Percentiles rank a stretch among this genome's conserved stretches.
Evolutionary conservation across 352 stramenopile species (phyloP).

Genomic region (Pythium insidiosum): DNA sequence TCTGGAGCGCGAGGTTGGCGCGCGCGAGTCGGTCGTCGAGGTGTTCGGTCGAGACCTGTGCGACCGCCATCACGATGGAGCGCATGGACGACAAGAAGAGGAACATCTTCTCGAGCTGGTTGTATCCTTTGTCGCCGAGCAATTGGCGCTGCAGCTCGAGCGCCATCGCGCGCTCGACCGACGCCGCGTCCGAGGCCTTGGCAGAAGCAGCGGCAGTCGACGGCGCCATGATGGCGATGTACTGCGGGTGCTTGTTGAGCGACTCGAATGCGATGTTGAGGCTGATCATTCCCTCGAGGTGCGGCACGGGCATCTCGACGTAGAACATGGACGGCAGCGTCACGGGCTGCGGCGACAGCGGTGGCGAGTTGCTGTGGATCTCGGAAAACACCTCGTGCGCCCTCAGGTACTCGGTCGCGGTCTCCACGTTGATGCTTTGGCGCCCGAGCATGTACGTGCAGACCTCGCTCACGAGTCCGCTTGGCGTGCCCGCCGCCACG

Average conservation of each 20-base stretch:
- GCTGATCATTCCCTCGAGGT: conserved; percentile 59
- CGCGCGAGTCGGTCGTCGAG: conserved; percentile 21
- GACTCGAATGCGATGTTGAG: conserved; percentile 81
- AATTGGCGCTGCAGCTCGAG: conserved; percentile 61
- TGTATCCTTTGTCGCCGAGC: conserved; percentile 83
- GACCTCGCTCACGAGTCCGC: conserved; percentile 74
- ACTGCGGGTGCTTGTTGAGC: conserved; percentile 69
- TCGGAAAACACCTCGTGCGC: conserved; percentile 73
- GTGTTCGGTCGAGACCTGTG: conserved; percentile 1
- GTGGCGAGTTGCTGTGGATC: conserved; percentile 42
- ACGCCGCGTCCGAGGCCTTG: no score
- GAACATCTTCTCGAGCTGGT: conserved; percentile 84
- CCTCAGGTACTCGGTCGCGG: conserved; percentile 76
- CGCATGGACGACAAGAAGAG: conserved; percentile 74
- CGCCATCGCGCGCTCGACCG: conserved; percentile 19
- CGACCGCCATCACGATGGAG: conserved; percentile 51
- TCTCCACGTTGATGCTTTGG: conserved; percentile 77
- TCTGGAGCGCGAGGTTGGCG: conserved; percentile 70
- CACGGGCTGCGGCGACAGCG: conserved; percentile 22
- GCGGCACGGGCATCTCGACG: conserved; percentile 68
- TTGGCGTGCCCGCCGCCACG: conserved; percentile 65
- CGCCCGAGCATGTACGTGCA: conserved; percentile 83
- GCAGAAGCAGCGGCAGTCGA: no score
- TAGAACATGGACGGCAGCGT: conserved; percentile 79
- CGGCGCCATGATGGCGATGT: conserved; percentile 64